These are phyloP conservation scores for Termitomyces bulborhizus DNA, from an alignment of 768 basidiomycete genomes.

Conservation along the genomic window DNA sequence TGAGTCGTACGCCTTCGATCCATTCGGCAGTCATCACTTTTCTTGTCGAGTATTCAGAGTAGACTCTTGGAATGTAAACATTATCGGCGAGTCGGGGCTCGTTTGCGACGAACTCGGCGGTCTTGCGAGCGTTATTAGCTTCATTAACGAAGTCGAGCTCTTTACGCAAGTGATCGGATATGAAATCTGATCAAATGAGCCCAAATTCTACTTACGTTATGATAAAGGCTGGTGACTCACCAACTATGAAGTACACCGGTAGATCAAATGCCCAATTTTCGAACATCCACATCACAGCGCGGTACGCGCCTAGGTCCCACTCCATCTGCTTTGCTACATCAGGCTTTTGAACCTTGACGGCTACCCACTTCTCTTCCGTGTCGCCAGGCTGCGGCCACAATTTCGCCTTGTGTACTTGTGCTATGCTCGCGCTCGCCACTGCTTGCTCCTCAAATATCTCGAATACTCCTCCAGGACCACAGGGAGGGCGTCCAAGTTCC, in stretches of 20 bases:
- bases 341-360: conserved; percentile 92
- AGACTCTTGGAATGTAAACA: conserved; percentile 77
- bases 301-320: conserved; percentile 71
- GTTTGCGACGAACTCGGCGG: conserved; percentile 57
- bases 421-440: conserved; percentile 85
- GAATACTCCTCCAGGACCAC: conserved; percentile 70
- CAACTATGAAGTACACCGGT: conserved; percentile 76
- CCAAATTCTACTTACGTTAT: background rate
- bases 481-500: conserved; percentile 63
- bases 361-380: conserved; percentile 61
- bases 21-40: conserved; percentile 82
- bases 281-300: conserved; percentile 74
- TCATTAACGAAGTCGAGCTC: conserved; percentile 83
- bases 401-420: conserved; percentile 84
- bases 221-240: conserved; percentile 29
- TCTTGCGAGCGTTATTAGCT: conserved; percentile 68
- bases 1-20: conserved; percentile 73
- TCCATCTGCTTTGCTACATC: conserved; percentile 82
- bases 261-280: conserved; percentile 80
- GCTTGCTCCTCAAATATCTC: conserved; percentile 71
- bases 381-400: conserved; percentile 36
- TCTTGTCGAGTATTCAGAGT: conserved; percentile 65
- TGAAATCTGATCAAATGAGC: conserved; percentile 43
- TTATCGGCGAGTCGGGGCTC: conserved; percentile 66
- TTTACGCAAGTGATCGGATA: conserved; percentile 73